Percentiles rank a stretch among this genome's conserved stretches.
Conservation (phyloP, 108 stramenopile species). For the Pseudonitzschia multiseries region DNA sequence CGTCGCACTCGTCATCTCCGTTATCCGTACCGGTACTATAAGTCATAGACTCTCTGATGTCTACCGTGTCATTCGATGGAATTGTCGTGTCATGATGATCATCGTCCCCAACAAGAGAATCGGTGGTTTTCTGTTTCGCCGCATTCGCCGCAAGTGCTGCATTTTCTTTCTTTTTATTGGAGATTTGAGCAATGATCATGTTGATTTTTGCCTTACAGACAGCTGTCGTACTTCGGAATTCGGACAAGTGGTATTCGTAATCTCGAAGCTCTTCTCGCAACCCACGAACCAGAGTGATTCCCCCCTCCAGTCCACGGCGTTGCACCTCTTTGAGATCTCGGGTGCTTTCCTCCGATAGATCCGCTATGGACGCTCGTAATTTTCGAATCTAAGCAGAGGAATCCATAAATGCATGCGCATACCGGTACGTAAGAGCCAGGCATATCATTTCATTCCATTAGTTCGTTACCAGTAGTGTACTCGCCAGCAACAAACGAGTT, state of each 20-base stretch:
- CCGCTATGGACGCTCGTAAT: conserved; percentile 69
- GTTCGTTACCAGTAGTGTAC: too few relatives aligned
- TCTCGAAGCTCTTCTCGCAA: conserved; percentile 70
- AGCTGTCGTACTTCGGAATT: conserved; percentile 47
- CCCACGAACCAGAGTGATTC: conserved; percentile 53
- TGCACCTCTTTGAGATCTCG: conserved; percentile 62
- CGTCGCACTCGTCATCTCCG: background rate
- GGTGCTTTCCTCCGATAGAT: conserved; percentile 72
- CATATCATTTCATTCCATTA: too few relatives aligned
- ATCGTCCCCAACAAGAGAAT: background rate
- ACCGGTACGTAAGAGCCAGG: background rate
- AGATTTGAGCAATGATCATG: conserved; percentile 42
- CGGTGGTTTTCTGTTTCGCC: background rate
- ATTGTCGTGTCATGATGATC: background rate
- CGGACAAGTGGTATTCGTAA: conserved; percentile 52
- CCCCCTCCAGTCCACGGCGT: conserved; percentile 65
- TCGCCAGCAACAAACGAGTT: too few relatives aligned
- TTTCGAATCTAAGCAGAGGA: conserved; percentile 37
- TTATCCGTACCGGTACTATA: background rate
- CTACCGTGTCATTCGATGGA: background rate
- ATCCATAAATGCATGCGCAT: too few relatives aligned
- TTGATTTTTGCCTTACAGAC: conserved; percentile 63
- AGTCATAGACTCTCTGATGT: background rate
- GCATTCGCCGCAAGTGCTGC: background rate
- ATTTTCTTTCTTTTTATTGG: background rate